These are phyloP conservation scores for Plantago major DNA, from an alignment of 257 asterid species.

Conservation along the genomic window DNA sequence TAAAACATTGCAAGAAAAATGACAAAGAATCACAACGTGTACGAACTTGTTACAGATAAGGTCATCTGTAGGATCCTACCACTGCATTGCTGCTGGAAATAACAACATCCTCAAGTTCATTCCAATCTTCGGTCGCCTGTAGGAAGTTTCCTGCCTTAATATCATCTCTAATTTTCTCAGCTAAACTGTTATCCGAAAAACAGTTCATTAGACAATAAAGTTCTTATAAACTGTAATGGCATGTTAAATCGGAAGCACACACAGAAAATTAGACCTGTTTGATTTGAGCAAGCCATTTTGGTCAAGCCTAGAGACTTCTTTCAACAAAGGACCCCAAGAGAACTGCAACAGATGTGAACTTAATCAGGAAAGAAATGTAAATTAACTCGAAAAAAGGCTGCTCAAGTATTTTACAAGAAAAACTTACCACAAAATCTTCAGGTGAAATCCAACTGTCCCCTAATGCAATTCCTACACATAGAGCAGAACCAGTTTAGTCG, in stretches of 20 bases:
- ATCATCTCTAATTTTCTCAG: constrained; percentile 47
- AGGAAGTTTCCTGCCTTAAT: constrained; percentile 45
- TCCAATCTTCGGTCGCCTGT: constrained; percentile 72
- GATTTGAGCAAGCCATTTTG: constrained; percentile 52
- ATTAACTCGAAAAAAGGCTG: background rate
- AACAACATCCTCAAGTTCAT: constrained; percentile 47
- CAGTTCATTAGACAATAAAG: constrained; percentile 7
- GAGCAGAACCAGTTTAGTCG: too few relatives aligned
- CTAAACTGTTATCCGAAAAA: constrained; percentile 47
- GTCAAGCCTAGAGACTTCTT: constrained; percentile 83
- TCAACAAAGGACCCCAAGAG: constrained; percentile 94
- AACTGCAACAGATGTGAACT: constrained; percentile 40
- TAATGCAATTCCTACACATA: constrained; percentile 60
- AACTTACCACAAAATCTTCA: constrained; percentile 79
- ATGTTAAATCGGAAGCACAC: background rate
- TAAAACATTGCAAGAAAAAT: background rate
- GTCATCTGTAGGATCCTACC: constrained; percentile 30
- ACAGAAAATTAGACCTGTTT: constrained; percentile 46
- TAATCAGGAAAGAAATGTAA: background rate
- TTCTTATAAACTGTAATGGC: background rate
- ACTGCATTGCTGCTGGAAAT: constrained; percentile 47
- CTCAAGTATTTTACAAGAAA: constrained; percentile 15
- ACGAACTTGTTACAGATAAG: too few relatives aligned
- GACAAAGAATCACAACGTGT: too few relatives aligned
- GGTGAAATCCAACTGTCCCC: constrained; percentile 97